These are phyloP conservation scores for Neurospora tetrasperma DNA, from an alignment of 495 filamentous ascomycete species.

Conservation along the genomic window DNA sequence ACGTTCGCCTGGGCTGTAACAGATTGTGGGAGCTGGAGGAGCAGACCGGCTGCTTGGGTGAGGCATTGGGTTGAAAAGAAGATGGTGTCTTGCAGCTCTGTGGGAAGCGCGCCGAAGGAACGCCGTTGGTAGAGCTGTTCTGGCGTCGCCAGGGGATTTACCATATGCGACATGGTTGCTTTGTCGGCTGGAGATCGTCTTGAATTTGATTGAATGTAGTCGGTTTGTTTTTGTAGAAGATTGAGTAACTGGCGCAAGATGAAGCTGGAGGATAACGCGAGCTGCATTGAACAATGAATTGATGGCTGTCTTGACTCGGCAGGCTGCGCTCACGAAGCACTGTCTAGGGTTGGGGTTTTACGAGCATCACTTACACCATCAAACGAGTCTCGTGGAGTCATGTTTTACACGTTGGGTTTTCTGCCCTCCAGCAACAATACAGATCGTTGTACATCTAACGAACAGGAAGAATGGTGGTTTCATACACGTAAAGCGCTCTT, in stretches of 20 bases:
- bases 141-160: conserved; percentile 77
- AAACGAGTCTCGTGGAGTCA: background rate
- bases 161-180: conserved; percentile 46
- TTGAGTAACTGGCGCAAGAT: background rate
- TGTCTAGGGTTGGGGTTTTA: background rate
- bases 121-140: conserved; percentile 54
- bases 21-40: conserved; percentile 79
- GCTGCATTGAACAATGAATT: background rate
- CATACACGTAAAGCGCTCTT: no score
- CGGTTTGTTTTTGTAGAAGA: background rate
- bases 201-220: background rate
- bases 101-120: conserved; percentile 54
- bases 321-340: background rate
- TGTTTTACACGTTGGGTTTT: background rate
- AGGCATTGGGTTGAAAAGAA: conserved; percentile 61
- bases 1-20: conserved; percentile 82
- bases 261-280: background rate
- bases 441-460: no score
- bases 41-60: conserved; percentile 78
- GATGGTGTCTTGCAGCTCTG: conserved; percentile 65
- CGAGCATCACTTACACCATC: background rate
- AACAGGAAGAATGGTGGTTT: no score
- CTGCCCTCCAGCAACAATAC: background rate
- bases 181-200: background rate
- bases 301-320: background rate